A percentile compares a stretch with the other conserved stretches of the same genome.
phyloP scores from a whole-genome alignment of 2,329 filamentous ascomycete genomes.

The Aspergillus ochraceoroseus region DNA sequence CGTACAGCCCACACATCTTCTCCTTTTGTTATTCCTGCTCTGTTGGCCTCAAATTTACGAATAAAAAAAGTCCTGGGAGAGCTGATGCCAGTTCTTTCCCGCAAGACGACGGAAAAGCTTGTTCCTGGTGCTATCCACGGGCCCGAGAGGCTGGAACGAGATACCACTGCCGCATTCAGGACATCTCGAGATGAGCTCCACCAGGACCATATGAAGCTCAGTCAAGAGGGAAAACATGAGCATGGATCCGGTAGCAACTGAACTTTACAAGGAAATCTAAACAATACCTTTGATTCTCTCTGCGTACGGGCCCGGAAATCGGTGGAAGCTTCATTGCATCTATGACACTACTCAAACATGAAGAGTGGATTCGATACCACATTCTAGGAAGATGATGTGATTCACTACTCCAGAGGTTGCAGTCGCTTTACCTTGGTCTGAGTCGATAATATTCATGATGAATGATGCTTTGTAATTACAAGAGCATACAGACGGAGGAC shows the following conservation, averaged over 20 bases:
- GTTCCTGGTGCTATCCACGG: constrained; percentile 14
- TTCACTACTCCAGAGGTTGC: neutral
- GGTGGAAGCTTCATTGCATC: constrained; percentile 3
- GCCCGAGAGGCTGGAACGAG: constrained; percentile 3
- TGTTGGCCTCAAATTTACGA: too few relatives aligned
- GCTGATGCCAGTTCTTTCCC: too few relatives aligned
- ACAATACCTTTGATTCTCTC: too few relatives aligned
- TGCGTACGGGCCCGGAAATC: neutral
- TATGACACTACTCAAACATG: constrained; percentile 14
- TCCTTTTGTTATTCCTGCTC: neutral
- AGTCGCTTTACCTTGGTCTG: neutral
- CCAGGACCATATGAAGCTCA: constrained; percentile 5
- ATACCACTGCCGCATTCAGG: constrained; percentile 11
- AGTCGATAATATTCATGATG: neutral
- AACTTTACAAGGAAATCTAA: too few relatives aligned
- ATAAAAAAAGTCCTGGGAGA: too few relatives aligned
- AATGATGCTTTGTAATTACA: too few relatives aligned
- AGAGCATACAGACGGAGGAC: too few relatives aligned
- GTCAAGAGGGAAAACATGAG: constrained; percentile 8
- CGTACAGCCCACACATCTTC: constrained; percentile 3
- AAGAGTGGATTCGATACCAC: constrained; percentile 14
- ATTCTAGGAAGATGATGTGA: constrained; percentile 15
- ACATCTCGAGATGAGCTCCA: constrained; percentile 3
- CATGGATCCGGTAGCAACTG: constrained; percentile 1
- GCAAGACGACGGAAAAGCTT: constrained; percentile 5